Evolutionary conservation across 805 yeast species (phyloP).

Genomic region (Lipomyces lipofer): DNA sequence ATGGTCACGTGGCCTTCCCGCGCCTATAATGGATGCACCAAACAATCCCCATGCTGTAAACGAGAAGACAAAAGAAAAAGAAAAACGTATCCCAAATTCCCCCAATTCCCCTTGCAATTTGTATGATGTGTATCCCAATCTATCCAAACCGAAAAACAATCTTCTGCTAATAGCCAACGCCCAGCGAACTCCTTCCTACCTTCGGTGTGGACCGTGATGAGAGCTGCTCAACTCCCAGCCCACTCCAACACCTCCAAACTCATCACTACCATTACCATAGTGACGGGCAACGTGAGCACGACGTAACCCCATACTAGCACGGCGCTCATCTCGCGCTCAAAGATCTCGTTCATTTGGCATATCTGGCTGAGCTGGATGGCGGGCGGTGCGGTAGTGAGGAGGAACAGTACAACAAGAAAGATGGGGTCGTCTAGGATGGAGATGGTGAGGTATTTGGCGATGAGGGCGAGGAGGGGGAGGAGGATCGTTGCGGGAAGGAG

Average conservation of each 20-base stretch:
- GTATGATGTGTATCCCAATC: no score
- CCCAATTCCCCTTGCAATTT: no score
- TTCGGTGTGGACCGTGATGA: no score
- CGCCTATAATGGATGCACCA: no score
- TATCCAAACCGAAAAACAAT: slow-evolving; percentile 12
- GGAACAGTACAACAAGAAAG: slow-evolving; percentile 58
- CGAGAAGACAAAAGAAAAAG: no score
- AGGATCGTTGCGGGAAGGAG: slow-evolving; percentile 56
- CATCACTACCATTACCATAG: slow-evolving; percentile 55
- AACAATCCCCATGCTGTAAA: no score
- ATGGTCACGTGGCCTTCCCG: no score
- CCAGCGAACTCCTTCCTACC: no score
- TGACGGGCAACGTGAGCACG: slow-evolving; percentile 58
- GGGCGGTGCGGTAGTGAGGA: slow-evolving; percentile 63
- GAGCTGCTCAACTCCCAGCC: slow-evolving; percentile 44
- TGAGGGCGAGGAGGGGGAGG: slow-evolving; percentile 54
- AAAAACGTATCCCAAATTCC: no score
- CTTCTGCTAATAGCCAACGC: no score
- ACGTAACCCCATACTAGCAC: slow-evolving; percentile 70
- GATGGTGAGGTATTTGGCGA: slow-evolving; percentile 53
- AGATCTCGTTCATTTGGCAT: slow-evolving; percentile 59
- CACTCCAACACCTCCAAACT: slow-evolving; percentile 58
- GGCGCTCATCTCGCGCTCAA: slow-evolving; percentile 64
- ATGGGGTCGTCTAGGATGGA: slow-evolving; percentile 57
- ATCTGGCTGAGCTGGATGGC: slow-evolving; percentile 69